Percentiles rank a stretch among this genome's conserved stretches.
These are phyloP conservation scores for Solanum ossicruentum DNA, from an alignment of 257 asterid species.

Conservation along the genomic window DNA sequence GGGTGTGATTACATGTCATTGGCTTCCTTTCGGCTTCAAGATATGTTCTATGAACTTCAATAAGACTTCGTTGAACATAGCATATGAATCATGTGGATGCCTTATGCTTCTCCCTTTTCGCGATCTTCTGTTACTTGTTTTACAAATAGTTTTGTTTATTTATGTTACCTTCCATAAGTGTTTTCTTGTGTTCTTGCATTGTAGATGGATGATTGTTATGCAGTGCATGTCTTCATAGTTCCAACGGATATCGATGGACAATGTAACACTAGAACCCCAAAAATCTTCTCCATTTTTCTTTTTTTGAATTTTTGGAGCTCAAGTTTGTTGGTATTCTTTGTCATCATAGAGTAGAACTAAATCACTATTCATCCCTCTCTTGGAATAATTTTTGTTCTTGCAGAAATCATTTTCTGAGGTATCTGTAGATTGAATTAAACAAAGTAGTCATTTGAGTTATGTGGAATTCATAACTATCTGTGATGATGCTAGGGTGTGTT, in stretches of 20 bases:
- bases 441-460: neutral
- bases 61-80: neutral
- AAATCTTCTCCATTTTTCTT: neutral
- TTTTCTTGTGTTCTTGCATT: slow-evolving; percentile 17
- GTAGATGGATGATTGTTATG: slow-evolving; percentile 54
- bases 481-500: neutral
- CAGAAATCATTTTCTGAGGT: neutral
- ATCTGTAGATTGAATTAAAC: neutral
- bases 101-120: neutral
- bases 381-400: neutral
- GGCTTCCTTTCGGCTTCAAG: slow-evolving; percentile 31
- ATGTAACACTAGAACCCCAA: slow-evolving; percentile 2
- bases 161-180: slow-evolving; percentile 1
- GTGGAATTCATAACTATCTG: neutral
- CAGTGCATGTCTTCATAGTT: slow-evolving; percentile 35
- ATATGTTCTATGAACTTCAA: slow-evolving; percentile 1
- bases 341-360: neutral
- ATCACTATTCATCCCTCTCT: neutral
- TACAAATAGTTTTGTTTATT: neutral
- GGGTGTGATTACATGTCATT: slow-evolving; percentile 27
- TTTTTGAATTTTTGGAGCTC: neutral
- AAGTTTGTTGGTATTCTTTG: neutral
- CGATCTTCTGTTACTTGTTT: neutral
- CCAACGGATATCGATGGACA: slow-evolving; percentile 26
- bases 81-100: neutral